phyloP scores from a whole-genome alignment of 2,329 filamentous ascomycete genomes.

The Ophiocordyceps camponoti-leonardi region DNA sequence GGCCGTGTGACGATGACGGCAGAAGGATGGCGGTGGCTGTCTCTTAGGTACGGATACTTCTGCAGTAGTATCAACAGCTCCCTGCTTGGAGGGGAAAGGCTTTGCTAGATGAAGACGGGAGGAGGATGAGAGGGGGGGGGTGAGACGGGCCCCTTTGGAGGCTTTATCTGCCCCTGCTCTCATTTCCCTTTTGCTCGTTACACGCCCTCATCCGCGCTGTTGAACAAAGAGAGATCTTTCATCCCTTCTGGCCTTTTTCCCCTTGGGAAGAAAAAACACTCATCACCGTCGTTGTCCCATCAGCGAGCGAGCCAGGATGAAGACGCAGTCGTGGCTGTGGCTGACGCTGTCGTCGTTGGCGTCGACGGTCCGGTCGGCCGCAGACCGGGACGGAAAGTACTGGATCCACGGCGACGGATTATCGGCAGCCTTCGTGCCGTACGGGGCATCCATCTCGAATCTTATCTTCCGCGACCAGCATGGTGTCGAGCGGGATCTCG shows the following conservation, averaged over 20 bases:
- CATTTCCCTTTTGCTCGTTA: neutral
- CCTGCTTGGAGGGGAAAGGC: neutral
- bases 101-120: too few species aligned
- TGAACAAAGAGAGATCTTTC: neutral
- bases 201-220: too few species aligned
- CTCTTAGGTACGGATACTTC: neutral
- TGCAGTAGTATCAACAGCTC: neutral
- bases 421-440: slow-evolving; percentile 52
- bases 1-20: neutral
- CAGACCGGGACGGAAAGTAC: slow-evolving; percentile 51
- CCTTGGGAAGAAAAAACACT: too few species aligned
- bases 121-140: too few species aligned
- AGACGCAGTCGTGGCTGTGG: neutral
- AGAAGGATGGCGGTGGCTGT: neutral
- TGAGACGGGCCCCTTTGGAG: neutral
- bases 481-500: slow-evolving; percentile 51
- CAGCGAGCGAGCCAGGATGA: neutral
- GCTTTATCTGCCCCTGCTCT: neutral
- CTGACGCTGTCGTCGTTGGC: neutral
- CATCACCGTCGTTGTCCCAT: too few species aligned
- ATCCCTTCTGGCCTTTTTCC: too few species aligned
- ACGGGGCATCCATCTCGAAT: slow-evolving; percentile 58
- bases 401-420: slow-evolving; percentile 52
- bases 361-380: slow-evolving; percentile 7
- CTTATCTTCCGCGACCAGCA: slow-evolving; percentile 53